Conservation (phyloP, 2,329 filamentous ascomycete genomes). For the Albifimbria verrucaria region DNA sequence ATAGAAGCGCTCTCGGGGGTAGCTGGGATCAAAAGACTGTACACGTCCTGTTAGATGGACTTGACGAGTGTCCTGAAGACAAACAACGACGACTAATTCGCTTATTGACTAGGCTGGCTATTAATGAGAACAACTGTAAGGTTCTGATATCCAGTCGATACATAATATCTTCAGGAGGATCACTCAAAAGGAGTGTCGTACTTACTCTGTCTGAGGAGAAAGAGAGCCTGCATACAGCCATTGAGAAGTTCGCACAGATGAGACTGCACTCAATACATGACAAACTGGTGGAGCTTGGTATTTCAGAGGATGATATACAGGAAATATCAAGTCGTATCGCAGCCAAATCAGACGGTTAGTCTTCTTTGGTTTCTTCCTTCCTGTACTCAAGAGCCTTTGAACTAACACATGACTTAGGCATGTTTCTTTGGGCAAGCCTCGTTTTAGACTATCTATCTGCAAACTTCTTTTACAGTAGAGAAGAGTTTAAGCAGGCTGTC, state of each 20-base stretch:
- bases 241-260: constrained; percentile 4
- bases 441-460: constrained; percentile 12
- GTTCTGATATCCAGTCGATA: constrained; percentile 7
- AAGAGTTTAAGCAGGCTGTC: constrained; percentile 5
- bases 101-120: constrained; percentile 7
- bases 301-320: background rate
- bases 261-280: constrained; percentile 1
- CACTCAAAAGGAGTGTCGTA: constrained; percentile 2
- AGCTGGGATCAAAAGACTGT: constrained; percentile 1
- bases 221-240: background rate
- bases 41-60: constrained; percentile 11
- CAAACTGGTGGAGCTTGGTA: constrained; percentile 3
- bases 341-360: constrained; percentile 10
- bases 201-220: constrained; percentile 12
- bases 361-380: background rate
- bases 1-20: constrained; percentile 2
- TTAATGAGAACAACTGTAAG: constrained; percentile 7
- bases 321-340: constrained; percentile 1
- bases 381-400: background rate
- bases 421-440: constrained; percentile 17
- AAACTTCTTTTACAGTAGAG: constrained; percentile 8
- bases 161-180: fast-evolving
- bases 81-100: constrained; percentile 5
- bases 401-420: constrained; percentile 3
- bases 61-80: constrained; percentile 9